A percentile compares a stretch with the other conserved stretches of the same genome.
These are phyloP conservation scores for Xylaria sp. DNA, from an alignment of 2,329 filamentous ascomycete genomes.

Conservation along the genomic window DNA sequence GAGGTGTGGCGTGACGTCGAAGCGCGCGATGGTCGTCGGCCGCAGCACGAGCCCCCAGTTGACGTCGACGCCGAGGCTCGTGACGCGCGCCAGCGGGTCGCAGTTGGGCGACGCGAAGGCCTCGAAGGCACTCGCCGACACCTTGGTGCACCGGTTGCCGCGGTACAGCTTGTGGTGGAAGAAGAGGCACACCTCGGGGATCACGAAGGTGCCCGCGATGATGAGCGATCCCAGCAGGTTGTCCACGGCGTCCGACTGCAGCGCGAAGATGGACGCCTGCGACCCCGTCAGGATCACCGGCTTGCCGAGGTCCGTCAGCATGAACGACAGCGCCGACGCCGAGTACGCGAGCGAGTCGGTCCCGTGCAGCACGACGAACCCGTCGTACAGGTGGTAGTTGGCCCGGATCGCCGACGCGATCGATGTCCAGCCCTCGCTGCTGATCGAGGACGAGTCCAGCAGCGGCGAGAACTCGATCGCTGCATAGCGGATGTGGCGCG, in stretches of 20 bases:
- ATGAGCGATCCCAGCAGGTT: constrained; percentile 90
- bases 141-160: constrained; percentile 88
- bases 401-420: constrained; percentile 82
- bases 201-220: constrained; percentile 90
- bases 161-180: constrained; percentile 93
- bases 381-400: constrained; percentile 90
- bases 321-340: constrained; percentile 89
- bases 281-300: constrained; percentile 87
- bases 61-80: constrained; percentile 81
- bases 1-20: constrained; percentile 77
- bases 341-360: constrained; percentile 92
- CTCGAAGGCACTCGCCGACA: constrained; percentile 85
- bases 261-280: constrained; percentile 86
- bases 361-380: constrained; percentile 89
- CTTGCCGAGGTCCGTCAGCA: constrained; percentile 87
- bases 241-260: constrained; percentile 91
- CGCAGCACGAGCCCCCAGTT: constrained; percentile 81
- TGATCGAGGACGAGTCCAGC: constrained; percentile 90
- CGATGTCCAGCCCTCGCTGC: constrained; percentile 84
- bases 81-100: constrained; percentile 82
- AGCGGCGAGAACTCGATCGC: constrained; percentile 86
- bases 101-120: constrained; percentile 92
- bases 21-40: constrained; percentile 77
- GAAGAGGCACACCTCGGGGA: constrained; percentile 92
- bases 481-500: constrained; percentile 82